Evolutionary conservation across 768 basidiomycete genomes (phyloP).

Genomic region (Asterophora lycoperdoides): DNA sequence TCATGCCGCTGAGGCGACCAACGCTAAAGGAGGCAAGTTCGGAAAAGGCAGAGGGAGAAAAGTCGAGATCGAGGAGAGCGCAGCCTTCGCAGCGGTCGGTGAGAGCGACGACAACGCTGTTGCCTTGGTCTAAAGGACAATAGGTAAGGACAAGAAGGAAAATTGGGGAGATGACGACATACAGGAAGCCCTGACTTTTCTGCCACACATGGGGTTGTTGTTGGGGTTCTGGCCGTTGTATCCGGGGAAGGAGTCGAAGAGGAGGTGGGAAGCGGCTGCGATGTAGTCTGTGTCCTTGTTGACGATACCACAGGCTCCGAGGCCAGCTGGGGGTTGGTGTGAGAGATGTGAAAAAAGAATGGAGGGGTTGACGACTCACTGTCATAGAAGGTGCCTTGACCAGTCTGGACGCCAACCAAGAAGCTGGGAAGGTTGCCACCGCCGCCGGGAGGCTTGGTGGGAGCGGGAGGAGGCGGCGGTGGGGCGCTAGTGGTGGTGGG

Average conservation of each 20-base stretch:
- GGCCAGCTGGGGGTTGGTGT: constrained; percentile 38
- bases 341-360: constrained; percentile 1
- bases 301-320: constrained; percentile 60
- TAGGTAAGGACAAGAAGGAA: constrained; percentile 3
- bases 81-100: constrained; percentile 66
- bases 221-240: constrained; percentile 64
- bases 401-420: constrained; percentile 45
- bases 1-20: constrained; percentile 49
- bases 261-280: constrained; percentile 49
- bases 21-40: constrained; percentile 36
- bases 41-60: constrained; percentile 56
- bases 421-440: constrained; percentile 35
- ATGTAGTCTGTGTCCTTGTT: constrained; percentile 51
- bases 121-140: constrained; percentile 44
- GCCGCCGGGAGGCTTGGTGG: constrained; percentile 10
- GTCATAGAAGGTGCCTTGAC: constrained; percentile 54
- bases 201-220: constrained; percentile 66
- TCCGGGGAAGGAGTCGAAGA: constrained; percentile 61
- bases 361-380: constrained; percentile 27
- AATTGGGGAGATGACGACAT: constrained; percentile 12
- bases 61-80: constrained; percentile 48
- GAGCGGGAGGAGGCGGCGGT: constrained; percentile 12
- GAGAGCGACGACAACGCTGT: constrained; percentile 42
- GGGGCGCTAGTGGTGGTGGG: constrained; percentile 3
- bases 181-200: constrained; percentile 46